Evolutionary conservation across 1,139 yeast genomes (phyloP), one percentile per base, ranked within the genome.

Genomic region (Geotrichum restrictum): DNA sequence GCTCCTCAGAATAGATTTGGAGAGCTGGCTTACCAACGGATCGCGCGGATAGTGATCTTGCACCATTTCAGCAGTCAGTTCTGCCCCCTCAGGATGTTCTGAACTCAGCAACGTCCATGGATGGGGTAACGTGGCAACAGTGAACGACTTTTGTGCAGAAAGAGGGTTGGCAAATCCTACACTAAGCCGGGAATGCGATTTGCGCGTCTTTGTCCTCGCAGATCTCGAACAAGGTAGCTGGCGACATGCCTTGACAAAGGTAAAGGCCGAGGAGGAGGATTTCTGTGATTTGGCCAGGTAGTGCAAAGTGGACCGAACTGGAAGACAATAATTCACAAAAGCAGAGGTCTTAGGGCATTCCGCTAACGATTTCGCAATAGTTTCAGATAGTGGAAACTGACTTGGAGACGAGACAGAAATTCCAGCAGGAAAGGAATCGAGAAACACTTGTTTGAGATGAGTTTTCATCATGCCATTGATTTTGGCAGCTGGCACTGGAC

Each of bases 361-460:
- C 8, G 44, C 41, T 33, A 24, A 22, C 7, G 37, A 3, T 4
- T 19, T 2, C 1, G 27, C 37, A 4, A 33, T 3, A 14, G 8
- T n/a, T 5, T 10, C 2, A 2, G 14, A 22, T 1, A n/a, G 10
- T 5, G 13, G 19, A 29, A 32, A 44, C 2, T 27, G 19, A 2
- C 34, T 19, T 3, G 38, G 24, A 13, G 24, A 19, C 16, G 40
- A 7, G 13, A 21, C 18, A 11, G 32, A 21, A 38, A 49, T 13
- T 14, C 56, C 56, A 18, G 36, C 43, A 10, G 56, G 53, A 33
- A 45, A 51, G 1, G 51, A 31, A 5, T 32, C 39, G 7, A 38
- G 6, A 27, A 53, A 53, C 1, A 37, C 40, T 21, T 49, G 53
- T 19, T 45, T 53, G 33, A 45, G 37, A 33, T 53, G 56, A 2